phyloP scores from a whole-genome alignment of 2,329 filamentous ascomycete genomes.

The Colletotrichum falcatum region DNA sequence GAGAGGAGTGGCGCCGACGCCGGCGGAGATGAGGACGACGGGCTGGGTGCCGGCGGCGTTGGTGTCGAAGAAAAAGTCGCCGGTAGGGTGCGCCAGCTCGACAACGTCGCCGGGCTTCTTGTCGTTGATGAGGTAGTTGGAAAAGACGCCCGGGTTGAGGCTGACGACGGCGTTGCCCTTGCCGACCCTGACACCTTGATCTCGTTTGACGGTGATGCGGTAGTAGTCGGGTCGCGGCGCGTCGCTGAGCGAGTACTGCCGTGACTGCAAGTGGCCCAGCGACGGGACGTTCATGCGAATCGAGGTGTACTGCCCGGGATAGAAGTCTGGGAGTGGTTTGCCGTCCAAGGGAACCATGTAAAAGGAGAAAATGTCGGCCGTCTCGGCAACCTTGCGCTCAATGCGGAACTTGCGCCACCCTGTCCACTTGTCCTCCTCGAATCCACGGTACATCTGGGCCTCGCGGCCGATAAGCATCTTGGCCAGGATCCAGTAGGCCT shows the following conservation, averaged over 20 bases:
- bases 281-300: constrained; percentile 68
- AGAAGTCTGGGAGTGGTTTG: constrained; percentile 70
- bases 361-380: constrained; percentile 77
- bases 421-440: constrained; percentile 66
- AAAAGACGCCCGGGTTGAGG: constrained; percentile 73
- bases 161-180: constrained; percentile 57
- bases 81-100: constrained; percentile 74
- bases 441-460: constrained; percentile 69
- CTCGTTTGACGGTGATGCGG: constrained; percentile 78
- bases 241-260: constrained; percentile 81
- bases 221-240: constrained; percentile 71
- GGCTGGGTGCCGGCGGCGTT: constrained; percentile 56
- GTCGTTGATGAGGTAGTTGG: constrained; percentile 74
- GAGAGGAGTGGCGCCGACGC: constrained; percentile 70
- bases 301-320: constrained; percentile 80
- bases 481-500: constrained; percentile 80
- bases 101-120: constrained; percentile 72
- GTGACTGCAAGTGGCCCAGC: constrained; percentile 70
- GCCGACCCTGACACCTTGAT: constrained; percentile 59
- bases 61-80: constrained; percentile 69
- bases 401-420: constrained; percentile 77
- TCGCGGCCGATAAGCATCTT: constrained; percentile 78
- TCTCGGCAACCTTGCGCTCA: constrained; percentile 72
- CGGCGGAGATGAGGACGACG: constrained; percentile 71
- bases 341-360: constrained; percentile 74